Evolutionary conservation across 768 basidiomycete genomes (phyloP).

Genomic region (Boletus sensibilis): DNA sequence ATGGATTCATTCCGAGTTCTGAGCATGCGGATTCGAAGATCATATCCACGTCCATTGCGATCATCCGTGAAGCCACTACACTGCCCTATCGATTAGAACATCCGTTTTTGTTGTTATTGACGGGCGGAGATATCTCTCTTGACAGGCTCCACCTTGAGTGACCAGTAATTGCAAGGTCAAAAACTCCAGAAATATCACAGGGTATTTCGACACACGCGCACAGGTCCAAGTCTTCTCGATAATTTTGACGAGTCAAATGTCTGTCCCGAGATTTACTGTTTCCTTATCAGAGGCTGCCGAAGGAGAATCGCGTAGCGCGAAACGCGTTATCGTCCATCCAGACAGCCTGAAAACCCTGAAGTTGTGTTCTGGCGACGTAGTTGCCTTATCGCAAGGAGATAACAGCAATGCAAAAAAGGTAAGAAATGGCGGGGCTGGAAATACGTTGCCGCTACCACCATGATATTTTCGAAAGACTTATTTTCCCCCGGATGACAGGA

Average conservation of each 20-base stretch:
- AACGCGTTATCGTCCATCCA: slow-evolving; percentile 62
- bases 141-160: slow-evolving; percentile 7
- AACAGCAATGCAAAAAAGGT: slow-evolving; percentile 35
- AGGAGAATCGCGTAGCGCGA: slow-evolving; percentile 48
- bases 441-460: slow-evolving; percentile 2
- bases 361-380: slow-evolving; percentile 66
- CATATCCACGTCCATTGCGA: slow-evolving; percentile 12
- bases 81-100: background rate
- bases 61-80: slow-evolving; percentile 1
- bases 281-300: slow-evolving; percentile 36
- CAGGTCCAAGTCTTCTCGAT: background rate
- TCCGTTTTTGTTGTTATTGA: background rate
- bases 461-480: slow-evolving; percentile 13
- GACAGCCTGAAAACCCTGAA: slow-evolving; percentile 61
- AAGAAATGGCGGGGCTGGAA: slow-evolving; percentile 21
- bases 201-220: background rate
- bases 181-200: background rate
- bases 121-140: slow-evolving; percentile 1
- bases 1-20: background rate
- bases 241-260: slow-evolving; percentile 13
- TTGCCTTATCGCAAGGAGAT: slow-evolving; percentile 50
- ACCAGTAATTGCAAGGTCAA: background rate
- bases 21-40: slow-evolving; percentile 7
- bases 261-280: slow-evolving; percentile 37
- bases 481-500: slow-evolving; percentile 38